Conservation (phyloP, 495 filamentous ascomycete genomes). For the Neurospora sp. region DNA sequence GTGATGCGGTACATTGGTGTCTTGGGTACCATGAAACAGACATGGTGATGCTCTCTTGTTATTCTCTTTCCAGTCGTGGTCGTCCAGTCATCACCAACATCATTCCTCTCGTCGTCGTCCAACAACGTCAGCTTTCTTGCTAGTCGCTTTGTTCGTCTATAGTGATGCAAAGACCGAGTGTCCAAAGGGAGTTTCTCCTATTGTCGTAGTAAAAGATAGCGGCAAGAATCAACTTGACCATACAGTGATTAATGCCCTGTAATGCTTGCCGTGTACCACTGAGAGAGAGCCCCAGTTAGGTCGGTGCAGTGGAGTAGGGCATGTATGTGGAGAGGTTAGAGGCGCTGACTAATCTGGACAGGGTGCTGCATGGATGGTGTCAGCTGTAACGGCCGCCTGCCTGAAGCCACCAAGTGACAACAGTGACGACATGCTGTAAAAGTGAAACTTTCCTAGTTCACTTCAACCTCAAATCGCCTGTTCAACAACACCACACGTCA, state of each 20-base stretch:
- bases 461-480: neutral
- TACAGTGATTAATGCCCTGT: too few relatives aligned
- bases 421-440: neutral
- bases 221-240: neutral
- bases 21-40: too few relatives aligned
- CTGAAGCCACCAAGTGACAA: neutral
- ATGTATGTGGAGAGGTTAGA: neutral
- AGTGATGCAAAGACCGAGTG: neutral
- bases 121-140: neutral
- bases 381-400: neutral
- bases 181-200: neutral
- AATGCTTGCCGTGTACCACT: too few relatives aligned
- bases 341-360: neutral
- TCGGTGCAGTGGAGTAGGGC: neutral
- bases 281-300: too few relatives aligned
- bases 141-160: neutral
- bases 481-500: neutral
- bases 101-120: neutral
- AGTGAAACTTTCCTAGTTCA: neutral
- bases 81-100: too few relatives aligned
- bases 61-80: too few relatives aligned
- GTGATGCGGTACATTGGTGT: too few relatives aligned
- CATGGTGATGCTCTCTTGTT: too few relatives aligned
- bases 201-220: neutral
- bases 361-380: neutral